A percentile compares a stretch with the other conserved stretches of the same genome.
Evolutionary conservation across 306 rosid species (phyloP).

Genomic region (Castanospermum australe): DNA sequence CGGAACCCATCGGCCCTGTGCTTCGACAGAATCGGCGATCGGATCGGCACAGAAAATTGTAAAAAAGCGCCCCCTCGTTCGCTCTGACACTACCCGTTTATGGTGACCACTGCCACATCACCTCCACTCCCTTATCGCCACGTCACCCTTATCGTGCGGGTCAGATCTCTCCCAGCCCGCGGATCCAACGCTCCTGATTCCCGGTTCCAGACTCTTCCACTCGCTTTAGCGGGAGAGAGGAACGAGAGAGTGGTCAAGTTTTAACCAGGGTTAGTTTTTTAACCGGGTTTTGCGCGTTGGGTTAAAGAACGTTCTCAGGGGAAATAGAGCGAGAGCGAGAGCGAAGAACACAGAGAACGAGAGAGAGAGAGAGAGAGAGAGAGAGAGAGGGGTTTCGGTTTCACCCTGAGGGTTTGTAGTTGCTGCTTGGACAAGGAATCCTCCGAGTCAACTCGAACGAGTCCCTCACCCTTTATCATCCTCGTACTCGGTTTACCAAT

Average conservation of each 20-base stretch:
- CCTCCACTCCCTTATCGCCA: constrained; percentile 62
- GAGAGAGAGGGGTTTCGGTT: constrained; percentile 17
- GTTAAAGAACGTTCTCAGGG: constrained; percentile 49
- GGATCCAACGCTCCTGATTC: constrained; percentile 35
- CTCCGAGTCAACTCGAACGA: constrained; percentile 49
- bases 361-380: no score
- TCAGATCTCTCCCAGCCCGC: neutral
- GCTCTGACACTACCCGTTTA: neutral
- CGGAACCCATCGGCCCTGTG: no score
- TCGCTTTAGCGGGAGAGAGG: neutral
- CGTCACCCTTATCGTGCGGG: constrained; percentile 46
- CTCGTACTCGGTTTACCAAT: constrained; percentile 18
- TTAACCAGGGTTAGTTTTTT: constrained; percentile 42
- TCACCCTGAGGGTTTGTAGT: constrained; percentile 22
- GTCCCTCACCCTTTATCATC: constrained; percentile 17
- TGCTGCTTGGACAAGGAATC: constrained; percentile 27
- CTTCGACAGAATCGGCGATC: neutral
- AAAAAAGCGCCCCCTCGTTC: constrained; percentile 2
- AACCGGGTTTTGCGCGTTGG: constrained; percentile 40
- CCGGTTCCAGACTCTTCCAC: constrained; percentile 73
- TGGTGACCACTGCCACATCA: constrained; percentile 42
- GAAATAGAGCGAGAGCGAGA: neutral
- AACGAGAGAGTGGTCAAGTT: constrained; percentile 34
- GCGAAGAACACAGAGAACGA: neutral
- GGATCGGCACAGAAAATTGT: constrained; percentile 36